Evolutionary conservation across 2,329 filamentous ascomycete species (phyloP).

Genomic region (Aspergillus brunneoviolaceus): DNA sequence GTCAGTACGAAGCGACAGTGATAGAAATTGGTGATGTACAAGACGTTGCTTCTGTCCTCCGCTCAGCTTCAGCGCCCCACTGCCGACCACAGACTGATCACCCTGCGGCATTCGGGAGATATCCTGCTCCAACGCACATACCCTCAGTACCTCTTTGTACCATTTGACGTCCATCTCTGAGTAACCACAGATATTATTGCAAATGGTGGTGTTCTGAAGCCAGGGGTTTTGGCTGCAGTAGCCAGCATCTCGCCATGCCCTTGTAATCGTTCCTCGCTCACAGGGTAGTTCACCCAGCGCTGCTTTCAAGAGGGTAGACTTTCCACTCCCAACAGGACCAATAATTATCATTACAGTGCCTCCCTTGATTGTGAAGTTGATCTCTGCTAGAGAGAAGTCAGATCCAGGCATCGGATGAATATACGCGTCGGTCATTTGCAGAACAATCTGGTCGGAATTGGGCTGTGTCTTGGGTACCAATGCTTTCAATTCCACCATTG

Average conservation of each 20-base stretch:
- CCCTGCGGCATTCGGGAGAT: slow-evolving; percentile 37
- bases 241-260: background rate
- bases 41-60: slow-evolving; percentile 3
- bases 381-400: background rate
- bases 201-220: slow-evolving; percentile 76
- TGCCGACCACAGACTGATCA: background rate
- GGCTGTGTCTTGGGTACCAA: background rate
- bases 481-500: background rate
- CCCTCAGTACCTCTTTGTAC: slow-evolving; percentile 66
- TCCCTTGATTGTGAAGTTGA: background rate
- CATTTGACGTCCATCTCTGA: slow-evolving; percentile 67
- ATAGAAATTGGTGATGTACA: background rate
- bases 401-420: background rate
- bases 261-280: background rate
- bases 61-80: background rate
- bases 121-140: slow-evolving; percentile 71
- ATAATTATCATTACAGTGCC: background rate
- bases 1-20: background rate
- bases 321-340: slow-evolving; percentile 1
- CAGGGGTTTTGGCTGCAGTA: slow-evolving; percentile 64
- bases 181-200: slow-evolving; percentile 63
- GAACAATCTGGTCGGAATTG: background rate
- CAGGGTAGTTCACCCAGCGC: background rate
- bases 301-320: background rate
- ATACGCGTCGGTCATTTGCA: background rate